These are phyloP conservation scores for Auriscalpium microsporum DNA, from an alignment of 768 basidiomycete species.

Conservation along the genomic window DNA sequence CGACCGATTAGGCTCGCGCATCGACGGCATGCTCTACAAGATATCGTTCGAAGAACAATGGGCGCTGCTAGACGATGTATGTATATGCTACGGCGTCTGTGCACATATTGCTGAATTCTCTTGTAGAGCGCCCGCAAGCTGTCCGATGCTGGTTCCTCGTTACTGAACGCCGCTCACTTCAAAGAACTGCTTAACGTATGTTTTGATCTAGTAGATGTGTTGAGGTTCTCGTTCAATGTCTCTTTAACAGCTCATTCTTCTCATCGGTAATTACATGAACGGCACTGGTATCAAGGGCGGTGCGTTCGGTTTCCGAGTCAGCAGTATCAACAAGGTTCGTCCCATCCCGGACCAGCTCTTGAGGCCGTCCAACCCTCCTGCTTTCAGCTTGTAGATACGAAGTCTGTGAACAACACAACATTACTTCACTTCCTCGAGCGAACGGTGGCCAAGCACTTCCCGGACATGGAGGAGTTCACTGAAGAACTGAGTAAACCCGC, in stretches of 20 bases:
- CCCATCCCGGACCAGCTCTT: neutral
- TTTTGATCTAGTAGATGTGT: conserved; percentile 12
- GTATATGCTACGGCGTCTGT: conserved; percentile 16
- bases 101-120: conserved; percentile 1
- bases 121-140: conserved; percentile 72
- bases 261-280: conserved; percentile 98
- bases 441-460: conserved; percentile 82
- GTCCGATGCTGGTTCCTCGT: conserved; percentile 67
- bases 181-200: conserved; percentile 79
- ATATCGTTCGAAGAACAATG: conserved; percentile 82
- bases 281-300: conserved; percentile 93
- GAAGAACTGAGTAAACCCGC: conserved; percentile 85
- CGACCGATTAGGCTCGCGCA: conserved; percentile 75
- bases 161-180: conserved; percentile 79
- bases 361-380: neutral
- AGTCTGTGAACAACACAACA: conserved; percentile 90
- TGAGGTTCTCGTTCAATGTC: neutral
- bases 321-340: conserved; percentile 91
- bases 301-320: conserved; percentile 93
- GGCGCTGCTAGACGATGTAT: conserved; percentile 72
- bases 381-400: conserved; percentile 87
- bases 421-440: conserved; percentile 90
- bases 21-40: conserved; percentile 94
- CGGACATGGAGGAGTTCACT: conserved; percentile 77
- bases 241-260: conserved; percentile 63